Evolutionary conservation across 2,329 filamentous ascomycete species (phyloP), one percentile per base, ranked within the genome.

Genomic region (Botryotinia convoluta): DNA sequence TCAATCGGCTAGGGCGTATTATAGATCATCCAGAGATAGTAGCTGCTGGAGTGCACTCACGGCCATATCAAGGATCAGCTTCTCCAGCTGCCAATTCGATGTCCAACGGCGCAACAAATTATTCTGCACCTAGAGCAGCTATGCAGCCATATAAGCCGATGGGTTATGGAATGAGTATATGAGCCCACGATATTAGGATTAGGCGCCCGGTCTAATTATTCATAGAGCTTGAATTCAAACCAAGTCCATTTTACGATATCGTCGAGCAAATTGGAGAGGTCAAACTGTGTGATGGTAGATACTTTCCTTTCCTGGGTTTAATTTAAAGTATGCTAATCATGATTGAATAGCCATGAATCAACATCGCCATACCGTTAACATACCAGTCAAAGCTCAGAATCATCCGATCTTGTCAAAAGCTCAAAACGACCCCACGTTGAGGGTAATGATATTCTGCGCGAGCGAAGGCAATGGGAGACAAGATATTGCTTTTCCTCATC

Each of bases 401-500:
- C 74, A 86, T 85, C 44, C 80, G 0, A 77, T 79, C 20, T 63
- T 82, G 42, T 71, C 73, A 14, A 75, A 76, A 65, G 65, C 79
- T 26, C 12, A 42, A 20, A 71, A 72, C 20, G 80, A 82, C n/a
- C 73, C 77, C 3, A 74, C 77, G 14, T 62, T 92, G 78, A 88
- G 90, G 68, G 86, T 97, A 60, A 91, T 98, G 88, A 86, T 98
- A 7, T 97, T 97, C 80, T 97, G 94, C 79, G 90, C 93, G 5
- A 85, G 86, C 1, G 91, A 93, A 72, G 83, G 86, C 26, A 83
- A 86, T 22, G 89, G 87, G 26, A 82, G 85, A 4, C 92, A 93
- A 69, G 94, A 98, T 75, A 90, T 99, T 71, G 85, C 93, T 0
- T 99, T 99, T 77, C 96, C 96, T 2, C 90, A 95, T 78, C 94